Evolutionary conservation across 148 eudicot genomes (phyloP), one percentile per base, ranked within the genome.

Genomic region (Vaccinium macrocarpon): DNA sequence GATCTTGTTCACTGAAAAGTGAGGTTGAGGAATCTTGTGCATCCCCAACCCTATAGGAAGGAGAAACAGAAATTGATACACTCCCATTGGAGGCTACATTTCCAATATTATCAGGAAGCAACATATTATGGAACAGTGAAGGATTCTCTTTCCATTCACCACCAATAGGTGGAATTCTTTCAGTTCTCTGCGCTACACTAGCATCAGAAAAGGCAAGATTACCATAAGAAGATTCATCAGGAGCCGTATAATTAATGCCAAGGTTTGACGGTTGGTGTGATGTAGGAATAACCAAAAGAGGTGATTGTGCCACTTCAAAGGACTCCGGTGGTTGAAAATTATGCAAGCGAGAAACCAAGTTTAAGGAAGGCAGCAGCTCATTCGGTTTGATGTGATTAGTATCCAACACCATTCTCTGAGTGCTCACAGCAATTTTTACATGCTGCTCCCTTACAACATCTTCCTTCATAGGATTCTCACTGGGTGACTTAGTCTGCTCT

Each of bases 1-100:
- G 97, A 88, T 96, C 99, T 87, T 91, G 94, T 79, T 89, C 89
- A 56, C 92, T 89, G 79, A 90, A 96, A 68, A 94, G 90, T n/a
- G 98, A 94, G 53, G 85, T 84, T 21, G 96, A 87, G 81, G 88
- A 79, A 81, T 94, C 96, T 52, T 78, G 85, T 57, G 82, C 29
- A 82, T 88, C 86, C 51, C 85, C 93, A 81, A 81, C 86, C 85
- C 90, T 86, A 53, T 91, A 84, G 46, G 90, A 81, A 48, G 92
- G 91, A 11, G 87, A 82, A 11, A 80, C 15, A 82, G 89, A 83
- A 79, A 84, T 32, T 53, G 82, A 73, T 13, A 68, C 70, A 51
- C 59, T 82, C 32, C 83, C 89, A 76, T 84, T 88, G 57, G 85
- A 75, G 46, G 53, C 23, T n/a, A 84, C 79, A 81, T 75, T 55